These are phyloP conservation scores for Elasticomyces elasticus DNA, from an alignment of 495 filamentous ascomycete species.

Conservation along the genomic window DNA sequence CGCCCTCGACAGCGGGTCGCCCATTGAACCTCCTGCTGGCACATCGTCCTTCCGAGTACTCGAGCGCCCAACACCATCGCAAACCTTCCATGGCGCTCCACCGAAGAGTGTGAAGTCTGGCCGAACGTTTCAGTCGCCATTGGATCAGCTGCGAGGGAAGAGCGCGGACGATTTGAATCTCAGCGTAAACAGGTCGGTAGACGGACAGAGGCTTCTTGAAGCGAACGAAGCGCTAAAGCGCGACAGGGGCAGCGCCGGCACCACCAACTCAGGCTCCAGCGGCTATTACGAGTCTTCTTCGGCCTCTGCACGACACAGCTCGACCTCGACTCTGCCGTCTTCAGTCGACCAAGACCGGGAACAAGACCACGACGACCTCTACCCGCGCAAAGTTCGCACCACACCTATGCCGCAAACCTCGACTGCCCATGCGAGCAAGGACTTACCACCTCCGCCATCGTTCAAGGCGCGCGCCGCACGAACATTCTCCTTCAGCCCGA, in stretches of 20 bases:
- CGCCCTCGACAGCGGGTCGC: conserved; percentile 18
- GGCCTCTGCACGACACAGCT: conserved; percentile 26
- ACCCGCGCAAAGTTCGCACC: conserved; percentile 12
- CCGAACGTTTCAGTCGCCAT: conserved; percentile 21
- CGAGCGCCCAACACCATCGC: conserved; percentile 16
- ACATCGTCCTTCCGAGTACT: conserved; percentile 24
- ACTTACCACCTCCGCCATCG: conserved; percentile 21
- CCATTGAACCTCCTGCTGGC: not conserved
- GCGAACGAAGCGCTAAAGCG: conserved; percentile 11
- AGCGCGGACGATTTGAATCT: conserved; percentile 15
- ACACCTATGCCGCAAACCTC: conserved; percentile 11
- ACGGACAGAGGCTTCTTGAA: not conserved
- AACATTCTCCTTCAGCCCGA: conserved; percentile 21
- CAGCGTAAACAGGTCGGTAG: conserved; percentile 20
- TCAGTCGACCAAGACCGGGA: conserved; percentile 20
- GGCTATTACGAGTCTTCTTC: conserved; percentile 23
- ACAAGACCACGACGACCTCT: conserved; percentile 20
- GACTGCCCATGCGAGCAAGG: not conserved
- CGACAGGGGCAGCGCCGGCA: conserved; percentile 25
- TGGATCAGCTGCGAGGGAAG: conserved; percentile 3
- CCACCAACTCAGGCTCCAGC: conserved; percentile 20
- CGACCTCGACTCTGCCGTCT: conserved; percentile 25
- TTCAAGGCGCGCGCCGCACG: conserved; percentile 16
- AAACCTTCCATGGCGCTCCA: conserved; percentile 4
- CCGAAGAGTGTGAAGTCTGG: conserved; percentile 4